These are phyloP conservation scores for Candida oleophila DNA, from an alignment of 805 yeast genomes.

Conservation along the genomic window DNA sequence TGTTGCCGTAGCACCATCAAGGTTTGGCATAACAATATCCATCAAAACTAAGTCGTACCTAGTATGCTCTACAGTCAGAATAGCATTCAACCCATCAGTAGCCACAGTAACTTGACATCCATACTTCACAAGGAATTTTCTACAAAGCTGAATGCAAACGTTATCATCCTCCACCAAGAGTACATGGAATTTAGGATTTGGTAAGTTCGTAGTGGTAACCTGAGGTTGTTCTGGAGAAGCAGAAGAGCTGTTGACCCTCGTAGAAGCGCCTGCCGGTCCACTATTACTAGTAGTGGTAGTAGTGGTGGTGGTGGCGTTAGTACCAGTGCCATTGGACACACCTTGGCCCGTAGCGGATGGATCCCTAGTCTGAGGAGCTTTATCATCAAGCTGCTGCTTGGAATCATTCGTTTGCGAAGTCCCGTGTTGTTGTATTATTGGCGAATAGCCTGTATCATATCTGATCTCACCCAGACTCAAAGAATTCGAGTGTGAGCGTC, in stretches of 20 bases:
- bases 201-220: conserved; percentile 22
- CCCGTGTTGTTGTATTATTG: not conserved
- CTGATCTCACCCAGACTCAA: conserved; percentile 4
- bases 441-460: conserved; percentile 3
- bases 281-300: not conserved
- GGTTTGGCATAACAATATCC: conserved; percentile 89
- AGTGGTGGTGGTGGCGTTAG: too few relatives aligned
- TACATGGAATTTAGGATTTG: conserved; percentile 61
- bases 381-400: not conserved
- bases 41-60: conserved; percentile 75
- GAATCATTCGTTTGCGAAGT: conserved; percentile 1
- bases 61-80: conserved; percentile 66
- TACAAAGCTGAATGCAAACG: conserved; percentile 78
- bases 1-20: conserved; percentile 89
- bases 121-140: conserved; percentile 77
- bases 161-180: conserved; percentile 78
- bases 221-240: conserved; percentile 12
- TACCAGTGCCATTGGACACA: too few relatives aligned
- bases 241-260: not conserved
- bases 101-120: conserved; percentile 94
- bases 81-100: conserved; percentile 88
- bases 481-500: conserved; percentile 9
- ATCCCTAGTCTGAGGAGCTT: not conserved
- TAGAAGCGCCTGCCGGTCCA: not conserved
- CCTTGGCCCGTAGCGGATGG: not conserved